Conservation (phyloP, 1,284 basidiomycete genomes). For the Mycena sp. region DNA sequence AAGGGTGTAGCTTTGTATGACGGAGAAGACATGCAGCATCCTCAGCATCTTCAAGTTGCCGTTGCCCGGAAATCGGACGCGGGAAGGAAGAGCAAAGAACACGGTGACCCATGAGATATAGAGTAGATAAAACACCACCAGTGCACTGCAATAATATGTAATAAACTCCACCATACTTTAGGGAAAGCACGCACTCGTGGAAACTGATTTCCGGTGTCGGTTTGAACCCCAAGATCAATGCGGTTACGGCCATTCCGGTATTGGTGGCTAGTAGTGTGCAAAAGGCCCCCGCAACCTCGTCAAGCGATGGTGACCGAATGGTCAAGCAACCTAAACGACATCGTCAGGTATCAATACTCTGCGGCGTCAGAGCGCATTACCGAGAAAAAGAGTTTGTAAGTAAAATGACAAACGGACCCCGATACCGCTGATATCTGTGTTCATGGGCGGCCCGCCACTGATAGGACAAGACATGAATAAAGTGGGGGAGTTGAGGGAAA, state of each 20-base stretch:
- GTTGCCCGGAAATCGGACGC: neutral
- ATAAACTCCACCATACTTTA: neutral
- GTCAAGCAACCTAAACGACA: slow-evolving; percentile 39
- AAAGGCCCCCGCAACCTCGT: slow-evolving; percentile 43
- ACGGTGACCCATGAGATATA: slow-evolving; percentile 28
- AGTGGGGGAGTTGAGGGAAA: no score
- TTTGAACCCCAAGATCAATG: slow-evolving; percentile 43
- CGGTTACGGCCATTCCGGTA: slow-evolving; percentile 42
- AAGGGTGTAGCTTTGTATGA: neutral
- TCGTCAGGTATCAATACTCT: neutral
- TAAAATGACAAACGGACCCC: slow-evolving; percentile 31
- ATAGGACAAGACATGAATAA: slow-evolving; percentile 13
- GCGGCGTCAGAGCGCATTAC: neutral
- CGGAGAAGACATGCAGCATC: slow-evolving; percentile 11
- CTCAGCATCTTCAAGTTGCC: slow-evolving; percentile 24
- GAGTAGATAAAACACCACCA: slow-evolving; percentile 24
- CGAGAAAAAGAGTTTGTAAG: slow-evolving; percentile 31
- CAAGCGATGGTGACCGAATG: slow-evolving; percentile 38
- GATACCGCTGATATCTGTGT: slow-evolving; percentile 18
- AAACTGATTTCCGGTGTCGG: slow-evolving; percentile 41
- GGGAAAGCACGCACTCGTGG: slow-evolving; percentile 40
- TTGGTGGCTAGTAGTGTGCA: slow-evolving; percentile 46
- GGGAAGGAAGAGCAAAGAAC: slow-evolving; percentile 10
- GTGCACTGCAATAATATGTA: slow-evolving; percentile 28
- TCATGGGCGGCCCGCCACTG: slow-evolving; percentile 15